Evolutionary conservation across 352 stramenopile genomes (phyloP).

Genomic region (Globisporangium okanoganense): DNA sequence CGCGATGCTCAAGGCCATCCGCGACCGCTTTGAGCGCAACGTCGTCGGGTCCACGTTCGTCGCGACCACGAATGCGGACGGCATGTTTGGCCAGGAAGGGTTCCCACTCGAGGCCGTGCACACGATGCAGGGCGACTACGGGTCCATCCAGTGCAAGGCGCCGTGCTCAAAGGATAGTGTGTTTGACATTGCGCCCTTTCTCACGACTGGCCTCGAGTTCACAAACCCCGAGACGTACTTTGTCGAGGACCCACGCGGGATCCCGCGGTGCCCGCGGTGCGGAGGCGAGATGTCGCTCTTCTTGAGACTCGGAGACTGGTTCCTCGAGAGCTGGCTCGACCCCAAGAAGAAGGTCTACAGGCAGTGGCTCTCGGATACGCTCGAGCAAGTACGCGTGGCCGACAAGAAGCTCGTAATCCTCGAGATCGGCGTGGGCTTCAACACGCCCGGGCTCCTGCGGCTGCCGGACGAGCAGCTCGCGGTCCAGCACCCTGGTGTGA

Average conservation of each 20-base stretch:
- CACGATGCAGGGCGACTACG: constrained; percentile 64
- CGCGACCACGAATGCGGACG: constrained; percentile 66
- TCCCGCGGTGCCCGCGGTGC: constrained; percentile 52
- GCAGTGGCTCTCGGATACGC: constrained; percentile 29
- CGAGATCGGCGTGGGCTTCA: constrained; percentile 69
- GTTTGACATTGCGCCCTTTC: constrained; percentile 48
- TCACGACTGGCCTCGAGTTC: constrained; percentile 42
- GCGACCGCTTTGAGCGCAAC: constrained; percentile 28
- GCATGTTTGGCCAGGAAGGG: constrained; percentile 68
- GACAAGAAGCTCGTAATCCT: constrained; percentile 65
- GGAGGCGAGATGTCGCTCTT: constrained; percentile 47
- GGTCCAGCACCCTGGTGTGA: constrained; percentile 26
- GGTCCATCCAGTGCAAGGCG: constrained; percentile 45
- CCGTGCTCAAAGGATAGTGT: constrained; percentile 43
- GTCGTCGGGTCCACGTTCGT: constrained; percentile 45
- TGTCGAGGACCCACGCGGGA: constrained; percentile 41
- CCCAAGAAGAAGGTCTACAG: constrained; percentile 32
- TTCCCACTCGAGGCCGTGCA: constrained; percentile 53
- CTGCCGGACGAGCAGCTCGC: constrained; percentile 54
- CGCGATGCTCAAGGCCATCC: constrained; percentile 41
- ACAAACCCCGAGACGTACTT: constrained; percentile 54
- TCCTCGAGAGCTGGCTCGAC: constrained; percentile 42
- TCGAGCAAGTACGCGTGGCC: constrained; percentile 27
- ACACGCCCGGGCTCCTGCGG: constrained; percentile 58
- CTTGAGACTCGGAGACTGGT: constrained; percentile 42